Percentiles rank a stretch among this genome's conserved stretches.
phyloP scores from a whole-genome alignment of 169 alveolate genomes.

The Perkinsus chesapeaki region DNA sequence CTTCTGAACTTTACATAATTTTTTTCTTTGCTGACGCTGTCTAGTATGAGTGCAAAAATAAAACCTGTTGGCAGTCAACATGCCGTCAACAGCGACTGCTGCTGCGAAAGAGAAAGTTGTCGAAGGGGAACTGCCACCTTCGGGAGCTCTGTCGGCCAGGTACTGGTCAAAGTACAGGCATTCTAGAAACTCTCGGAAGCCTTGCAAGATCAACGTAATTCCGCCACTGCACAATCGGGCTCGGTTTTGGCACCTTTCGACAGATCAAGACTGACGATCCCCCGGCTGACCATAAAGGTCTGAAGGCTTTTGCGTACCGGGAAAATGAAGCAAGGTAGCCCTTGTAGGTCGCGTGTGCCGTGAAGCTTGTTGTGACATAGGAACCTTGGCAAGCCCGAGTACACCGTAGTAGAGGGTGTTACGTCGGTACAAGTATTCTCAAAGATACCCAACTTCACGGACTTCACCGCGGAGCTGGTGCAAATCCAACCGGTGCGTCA shows the following conservation, averaged over 20 bases:
- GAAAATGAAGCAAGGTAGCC: neutral
- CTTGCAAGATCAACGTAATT: neutral
- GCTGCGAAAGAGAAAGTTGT: neutral
- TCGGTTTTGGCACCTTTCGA: neutral
- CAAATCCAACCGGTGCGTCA: neutral
- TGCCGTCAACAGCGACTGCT: neutral
- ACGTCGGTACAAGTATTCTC: neutral
- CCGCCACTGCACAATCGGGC: neutral
- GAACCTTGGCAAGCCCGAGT: neutral
- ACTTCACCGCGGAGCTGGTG: neutral
- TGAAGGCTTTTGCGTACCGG: neutral
- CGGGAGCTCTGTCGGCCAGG: neutral
- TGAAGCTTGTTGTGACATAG: no score
- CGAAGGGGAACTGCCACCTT: neutral
- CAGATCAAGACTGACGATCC: neutral
- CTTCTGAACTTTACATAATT: no score
- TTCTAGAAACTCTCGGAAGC: neutral
- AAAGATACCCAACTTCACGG: neutral
- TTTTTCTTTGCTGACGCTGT: no score
- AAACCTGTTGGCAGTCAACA: no score
- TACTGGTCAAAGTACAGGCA: neutral
- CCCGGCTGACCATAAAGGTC: neutral
- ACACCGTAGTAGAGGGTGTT: neutral
- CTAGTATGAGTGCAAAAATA: no score
- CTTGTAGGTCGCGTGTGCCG: no score